These are phyloP conservation scores for Moringa oleifera DNA, from an alignment of 345 rosid species.

Conservation along the genomic window DNA sequence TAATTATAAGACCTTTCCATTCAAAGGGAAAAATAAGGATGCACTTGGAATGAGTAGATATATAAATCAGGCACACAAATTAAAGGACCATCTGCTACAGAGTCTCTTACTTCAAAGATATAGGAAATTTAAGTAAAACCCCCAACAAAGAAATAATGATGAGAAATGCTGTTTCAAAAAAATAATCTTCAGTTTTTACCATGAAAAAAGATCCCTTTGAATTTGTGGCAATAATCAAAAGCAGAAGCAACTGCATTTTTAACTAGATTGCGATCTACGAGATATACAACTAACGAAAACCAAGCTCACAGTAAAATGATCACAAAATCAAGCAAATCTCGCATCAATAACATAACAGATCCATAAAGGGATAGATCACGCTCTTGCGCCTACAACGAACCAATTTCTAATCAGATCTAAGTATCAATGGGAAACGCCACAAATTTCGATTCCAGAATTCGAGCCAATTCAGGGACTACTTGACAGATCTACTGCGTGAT, in stretches of 20 bases:
- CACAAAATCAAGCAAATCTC: not conserved
- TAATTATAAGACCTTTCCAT: too few species aligned
- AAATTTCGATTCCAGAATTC: not conserved
- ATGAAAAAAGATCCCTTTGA: too few species aligned
- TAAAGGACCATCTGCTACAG: too few species aligned
- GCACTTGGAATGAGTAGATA: too few species aligned
- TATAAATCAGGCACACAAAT: too few species aligned
- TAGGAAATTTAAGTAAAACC: too few species aligned
- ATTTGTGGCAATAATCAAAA: too few species aligned
- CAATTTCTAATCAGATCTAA: conserved; percentile 13
- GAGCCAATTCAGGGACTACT: not conserved
- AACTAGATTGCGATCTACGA: not conserved
- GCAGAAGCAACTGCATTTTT: not conserved
- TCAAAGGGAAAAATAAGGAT: too few species aligned
- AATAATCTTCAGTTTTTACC: too few species aligned
- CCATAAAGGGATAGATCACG: conserved; percentile 16
- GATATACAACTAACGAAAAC: not conserved
- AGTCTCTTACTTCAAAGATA: too few species aligned
- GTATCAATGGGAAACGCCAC: not conserved
- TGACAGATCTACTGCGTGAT: conserved; percentile 5
- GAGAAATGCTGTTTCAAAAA: too few species aligned
- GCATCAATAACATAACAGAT: not conserved
- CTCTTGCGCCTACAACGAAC: conserved; percentile 7
- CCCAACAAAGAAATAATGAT: too few species aligned
- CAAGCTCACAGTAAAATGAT: not conserved